A percentile compares a stretch with the other conserved stretches of the same genome.
These are phyloP conservation scores for Lactarius deliciosus DNA, from an alignment of 768 basidiomycete species.

Conservation along the genomic window DNA sequence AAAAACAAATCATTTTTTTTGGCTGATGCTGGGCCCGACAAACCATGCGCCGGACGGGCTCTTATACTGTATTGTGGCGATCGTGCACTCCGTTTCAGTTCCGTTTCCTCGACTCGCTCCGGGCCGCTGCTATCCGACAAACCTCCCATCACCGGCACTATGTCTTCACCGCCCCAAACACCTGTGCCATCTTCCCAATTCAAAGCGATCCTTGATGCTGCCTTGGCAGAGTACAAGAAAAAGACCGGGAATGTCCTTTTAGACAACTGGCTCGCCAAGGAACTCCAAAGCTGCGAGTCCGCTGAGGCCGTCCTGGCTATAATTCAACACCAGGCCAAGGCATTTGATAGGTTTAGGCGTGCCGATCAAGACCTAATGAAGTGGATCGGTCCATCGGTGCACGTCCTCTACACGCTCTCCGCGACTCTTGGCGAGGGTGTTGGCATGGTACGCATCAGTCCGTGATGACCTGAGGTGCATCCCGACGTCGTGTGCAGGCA, in stretches of 20 bases:
- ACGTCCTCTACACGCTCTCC: neutral
- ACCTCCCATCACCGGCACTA: neutral
- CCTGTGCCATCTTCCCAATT: neutral
- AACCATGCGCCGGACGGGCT: no score
- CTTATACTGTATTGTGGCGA: no score
- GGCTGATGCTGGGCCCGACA: no score
- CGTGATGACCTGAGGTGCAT: neutral
- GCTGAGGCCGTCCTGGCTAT: neutral
- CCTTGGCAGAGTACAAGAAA: neutral
- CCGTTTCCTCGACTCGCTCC: no score
- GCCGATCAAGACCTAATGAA: neutral
- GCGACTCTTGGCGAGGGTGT: neutral
- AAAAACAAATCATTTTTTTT: no score
- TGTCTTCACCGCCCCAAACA: neutral
- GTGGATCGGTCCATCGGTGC: neutral
- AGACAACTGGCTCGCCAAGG: neutral
- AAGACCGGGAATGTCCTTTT: neutral
- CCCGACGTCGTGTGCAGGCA: neutral
- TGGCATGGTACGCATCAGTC: neutral
- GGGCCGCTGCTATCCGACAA: no score
- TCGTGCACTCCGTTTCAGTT: no score
- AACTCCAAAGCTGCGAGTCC: neutral
- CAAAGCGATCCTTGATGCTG: neutral
- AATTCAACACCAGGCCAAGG: neutral
- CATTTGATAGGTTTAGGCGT: neutral